Evolutionary conservation across 768 basidiomycete genomes (phyloP).

Genomic region (Suillus plorans): DNA sequence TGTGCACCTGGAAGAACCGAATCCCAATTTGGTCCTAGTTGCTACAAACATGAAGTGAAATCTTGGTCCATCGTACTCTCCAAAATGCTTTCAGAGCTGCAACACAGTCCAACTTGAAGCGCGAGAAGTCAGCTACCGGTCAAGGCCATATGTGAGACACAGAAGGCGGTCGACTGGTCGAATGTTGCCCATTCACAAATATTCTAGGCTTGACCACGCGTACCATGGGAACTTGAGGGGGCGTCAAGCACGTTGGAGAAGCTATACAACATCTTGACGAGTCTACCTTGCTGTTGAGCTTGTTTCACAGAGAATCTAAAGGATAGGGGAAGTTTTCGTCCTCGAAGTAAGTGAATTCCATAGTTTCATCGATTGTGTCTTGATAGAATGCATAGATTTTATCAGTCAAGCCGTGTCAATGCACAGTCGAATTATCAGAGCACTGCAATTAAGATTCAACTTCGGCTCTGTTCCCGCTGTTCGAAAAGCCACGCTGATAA

Average conservation of each 20-base stretch:
- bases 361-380: conserved; percentile 13
- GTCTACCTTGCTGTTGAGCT: conserved; percentile 12
- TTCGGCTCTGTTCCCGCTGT: not conserved
- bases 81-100: not conserved
- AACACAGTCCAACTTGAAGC: not conserved
- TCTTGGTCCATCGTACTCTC: not conserved
- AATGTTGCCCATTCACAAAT: conserved; percentile 6
- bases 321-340: conserved; percentile 6
- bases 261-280: not conserved
- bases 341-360: conserved; percentile 1
- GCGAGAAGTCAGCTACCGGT: not conserved
- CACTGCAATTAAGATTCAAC: not conserved
- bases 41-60: not conserved
- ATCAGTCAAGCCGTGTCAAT: conserved; percentile 12
- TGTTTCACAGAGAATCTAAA: conserved; percentile 15
- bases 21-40: not conserved
- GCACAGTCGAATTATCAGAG: conserved; percentile 9
- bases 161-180: not conserved
- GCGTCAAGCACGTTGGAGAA: conserved; percentile 8
- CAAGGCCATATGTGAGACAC: not conserved
- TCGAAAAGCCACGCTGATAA: not conserved
- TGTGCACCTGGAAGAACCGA: not conserved
- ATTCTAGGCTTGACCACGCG: conserved; percentile 14
- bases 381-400: conserved; percentile 1
- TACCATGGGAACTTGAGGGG: conserved; percentile 1